phyloP scores from a whole-genome alignment of 2,329 filamentous ascomycete genomes.

The Graphium sp. region DNA sequence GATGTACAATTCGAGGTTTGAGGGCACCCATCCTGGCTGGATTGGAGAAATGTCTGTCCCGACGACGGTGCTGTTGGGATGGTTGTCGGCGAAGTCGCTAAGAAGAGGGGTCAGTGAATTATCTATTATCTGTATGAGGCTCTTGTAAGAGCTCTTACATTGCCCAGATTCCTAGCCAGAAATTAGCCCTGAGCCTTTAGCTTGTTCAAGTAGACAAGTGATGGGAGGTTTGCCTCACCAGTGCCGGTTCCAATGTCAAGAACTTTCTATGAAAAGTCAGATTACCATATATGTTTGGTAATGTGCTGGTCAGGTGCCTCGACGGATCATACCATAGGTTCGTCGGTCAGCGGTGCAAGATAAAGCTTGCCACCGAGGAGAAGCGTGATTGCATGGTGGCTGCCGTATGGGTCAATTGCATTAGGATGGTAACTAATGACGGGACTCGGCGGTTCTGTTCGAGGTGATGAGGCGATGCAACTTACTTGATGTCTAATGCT shows the following conservation, averaged over 20 bases:
- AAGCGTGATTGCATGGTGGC: conserved; percentile 9
- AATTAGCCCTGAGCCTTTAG: too few relatives aligned
- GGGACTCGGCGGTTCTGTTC: too few relatives aligned
- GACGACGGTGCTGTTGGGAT: conserved; percentile 23
- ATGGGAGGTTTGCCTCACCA: too few relatives aligned
- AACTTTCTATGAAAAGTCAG: conserved; percentile 3
- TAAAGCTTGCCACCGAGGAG: conserved; percentile 9
- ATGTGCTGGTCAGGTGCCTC: conserved; percentile 3
- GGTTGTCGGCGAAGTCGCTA: conserved; percentile 27
- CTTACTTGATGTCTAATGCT: conserved; percentile 9
- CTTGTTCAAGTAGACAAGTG: too few relatives aligned
- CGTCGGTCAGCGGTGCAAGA: conserved; percentile 9
- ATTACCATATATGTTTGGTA: neutral
- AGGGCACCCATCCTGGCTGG: conserved; percentile 26
- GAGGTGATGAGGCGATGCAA: too few relatives aligned
- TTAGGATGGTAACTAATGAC: too few relatives aligned
- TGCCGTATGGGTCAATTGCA: conserved; percentile 2
- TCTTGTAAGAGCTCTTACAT: conserved; percentile 14
- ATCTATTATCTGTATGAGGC: neutral
- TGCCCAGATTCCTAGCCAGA: conserved; percentile 38
- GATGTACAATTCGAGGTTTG: conserved; percentile 6
- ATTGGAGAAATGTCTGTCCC: conserved; percentile 39
- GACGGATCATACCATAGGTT: too few relatives aligned
- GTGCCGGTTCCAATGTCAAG: conserved; percentile 38
- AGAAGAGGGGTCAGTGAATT: neutral